These are phyloP conservation scores for Teunomyces atbi DNA, from an alignment of 805 yeast species.

Conservation along the genomic window DNA sequence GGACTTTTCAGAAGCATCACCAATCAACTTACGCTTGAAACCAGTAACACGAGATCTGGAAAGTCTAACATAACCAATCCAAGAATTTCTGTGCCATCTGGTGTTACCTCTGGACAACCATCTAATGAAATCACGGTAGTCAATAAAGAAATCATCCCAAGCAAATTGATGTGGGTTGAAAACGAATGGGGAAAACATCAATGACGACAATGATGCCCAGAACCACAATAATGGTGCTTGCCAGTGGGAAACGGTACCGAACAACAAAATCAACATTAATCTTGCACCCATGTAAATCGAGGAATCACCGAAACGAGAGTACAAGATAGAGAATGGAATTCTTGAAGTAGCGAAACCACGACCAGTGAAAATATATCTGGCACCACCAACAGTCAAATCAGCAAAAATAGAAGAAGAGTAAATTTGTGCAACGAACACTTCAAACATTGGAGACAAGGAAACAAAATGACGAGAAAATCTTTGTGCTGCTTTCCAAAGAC, in stretches of 20 bases:
- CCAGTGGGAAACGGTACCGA: conserved; percentile 80
- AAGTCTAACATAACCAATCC: conserved; percentile 80
- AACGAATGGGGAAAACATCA: conserved; percentile 87
- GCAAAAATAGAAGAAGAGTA: conserved; percentile 69
- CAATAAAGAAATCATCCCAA: conserved; percentile 93
- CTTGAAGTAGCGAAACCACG: conserved; percentile 84
- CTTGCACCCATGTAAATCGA: conserved; percentile 85
- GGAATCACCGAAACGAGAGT: conserved; percentile 76
- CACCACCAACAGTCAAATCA: conserved; percentile 81
- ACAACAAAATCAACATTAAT: conserved; percentile 66
- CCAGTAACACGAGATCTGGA: conserved; percentile 91
- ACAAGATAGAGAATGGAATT: conserved; percentile 70
- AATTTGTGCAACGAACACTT: conserved; percentile 78
- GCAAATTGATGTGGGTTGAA: conserved; percentile 98
- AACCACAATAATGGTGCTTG: conserved; percentile 94
- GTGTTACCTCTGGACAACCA: conserved; percentile 92
- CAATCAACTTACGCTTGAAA: conserved; percentile 69
- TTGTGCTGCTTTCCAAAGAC: conserved; percentile 70
- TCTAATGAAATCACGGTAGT: conserved; percentile 89
- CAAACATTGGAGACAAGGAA: conserved; percentile 77
- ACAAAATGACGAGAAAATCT: conserved; percentile 67
- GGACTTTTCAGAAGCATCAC: conserved; percentile 66
- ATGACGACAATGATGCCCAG: conserved; percentile 89
- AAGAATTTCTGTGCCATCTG: conserved; percentile 83
- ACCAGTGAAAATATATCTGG: conserved; percentile 83